Base-by-base conservation (phyloP, 768 basidiomycete species). In the Kockovaella imperatae region DNA sequence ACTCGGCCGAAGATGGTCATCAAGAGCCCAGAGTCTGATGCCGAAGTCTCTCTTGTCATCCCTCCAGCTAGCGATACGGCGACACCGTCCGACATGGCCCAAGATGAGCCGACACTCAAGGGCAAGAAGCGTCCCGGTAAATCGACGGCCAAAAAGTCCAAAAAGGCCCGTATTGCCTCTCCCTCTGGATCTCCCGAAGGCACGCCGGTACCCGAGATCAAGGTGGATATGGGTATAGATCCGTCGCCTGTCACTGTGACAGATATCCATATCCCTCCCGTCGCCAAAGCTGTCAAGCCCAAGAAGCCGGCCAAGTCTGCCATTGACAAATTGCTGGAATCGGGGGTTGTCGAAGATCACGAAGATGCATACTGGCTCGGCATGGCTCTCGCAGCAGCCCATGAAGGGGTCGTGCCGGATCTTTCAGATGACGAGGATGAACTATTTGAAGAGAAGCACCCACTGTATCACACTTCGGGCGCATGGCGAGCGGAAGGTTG, bases 401-500 rank as follows among this genome's bases (percentile, higher is more conserved):
- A 51, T 15, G 58, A 56, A 18, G 44, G 49, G 4, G 32, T 50
- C 32, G 64, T 49, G 10, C 58, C 54, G 5, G 49, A 45, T 23
- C 45, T 57, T 13, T 54, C 60, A 6, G 45, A 52, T 13, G 54
- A 44, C 20, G 47, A 45, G 29, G 45, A 39, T 20, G 40, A 42
- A 6, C 13, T 11, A 24, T 18, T 17, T 21, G 35, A 41, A 6
- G 59, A 62, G 30, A 49, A 47, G 4, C 60, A 60, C 20, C 51
- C 55, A 5, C 40, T 59, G 17, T 81, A 80, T 45, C 89, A 93
- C 65, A 57, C 80, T 41, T 84, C 85, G 1, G 90, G 91, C 20
- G 84, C 86, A 26, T 88, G 89, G 15, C 81, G 93, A 14, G 88
- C 90, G 1, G 87, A 96, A 69, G 93, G 95, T 3, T 90, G 83